Conservation (phyloP, 108 stramenopile species). For the Parmales sp. region DNA sequence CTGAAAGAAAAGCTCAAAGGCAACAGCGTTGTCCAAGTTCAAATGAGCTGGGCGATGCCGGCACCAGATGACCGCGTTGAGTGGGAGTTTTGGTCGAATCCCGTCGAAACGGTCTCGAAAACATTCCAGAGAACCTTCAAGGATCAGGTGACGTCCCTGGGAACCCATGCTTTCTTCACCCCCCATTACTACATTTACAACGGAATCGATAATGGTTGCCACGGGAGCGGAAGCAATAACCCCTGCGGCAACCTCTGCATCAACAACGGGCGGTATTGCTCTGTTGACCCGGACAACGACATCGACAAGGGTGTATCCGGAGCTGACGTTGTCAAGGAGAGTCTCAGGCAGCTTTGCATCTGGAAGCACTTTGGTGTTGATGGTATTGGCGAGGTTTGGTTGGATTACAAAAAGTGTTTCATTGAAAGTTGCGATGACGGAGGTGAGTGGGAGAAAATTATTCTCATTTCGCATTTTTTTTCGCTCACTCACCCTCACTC, state of each 20-base stretch:
- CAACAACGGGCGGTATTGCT: slow-evolving; percentile 83
- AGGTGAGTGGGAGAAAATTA: slow-evolving; percentile 10
- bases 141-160: slow-evolving; percentile 51
- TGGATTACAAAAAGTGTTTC: slow-evolving; percentile 80
- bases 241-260: slow-evolving; percentile 79
- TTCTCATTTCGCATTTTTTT: neutral
- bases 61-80: slow-evolving; percentile 76
- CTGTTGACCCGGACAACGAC: slow-evolving; percentile 79
- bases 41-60: slow-evolving; percentile 80
- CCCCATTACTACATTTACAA: slow-evolving; percentile 82
- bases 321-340: slow-evolving; percentile 73
- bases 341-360: slow-evolving; percentile 69
- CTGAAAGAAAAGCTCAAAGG: slow-evolving; percentile 47
- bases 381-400: slow-evolving; percentile 72
- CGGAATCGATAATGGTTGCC: slow-evolving; percentile 59
- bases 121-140: slow-evolving; percentile 61
- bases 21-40: slow-evolving; percentile 61
- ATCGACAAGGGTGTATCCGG: slow-evolving; percentile 61
- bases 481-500: slow-evolving; percentile 18
- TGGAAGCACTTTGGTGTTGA: slow-evolving; percentile 57
- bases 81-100: slow-evolving; percentile 80
- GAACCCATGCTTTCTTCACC: slow-evolving; percentile 64
- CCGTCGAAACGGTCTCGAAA: slow-evolving; percentile 50
- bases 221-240: slow-evolving; percentile 42
- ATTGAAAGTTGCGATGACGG: slow-evolving; percentile 40